These are phyloP conservation scores for Akebia trifoliata DNA, from an alignment of 164 flowering plant species.

Conservation along the genomic window DNA sequence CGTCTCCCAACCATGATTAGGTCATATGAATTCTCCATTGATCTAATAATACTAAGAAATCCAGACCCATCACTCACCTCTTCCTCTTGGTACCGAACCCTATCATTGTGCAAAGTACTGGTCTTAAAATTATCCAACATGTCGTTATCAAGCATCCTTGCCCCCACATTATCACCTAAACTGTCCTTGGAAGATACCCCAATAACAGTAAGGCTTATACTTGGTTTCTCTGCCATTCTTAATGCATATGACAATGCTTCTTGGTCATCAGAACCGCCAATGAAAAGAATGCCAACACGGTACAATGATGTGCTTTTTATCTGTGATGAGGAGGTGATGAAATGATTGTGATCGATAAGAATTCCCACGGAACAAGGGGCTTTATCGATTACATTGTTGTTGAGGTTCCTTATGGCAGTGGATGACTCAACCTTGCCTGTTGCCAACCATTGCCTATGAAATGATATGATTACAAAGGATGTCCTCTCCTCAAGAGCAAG, in stretches of 20 bases:
- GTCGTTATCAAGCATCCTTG: slow-evolving; percentile 19
- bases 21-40: slow-evolving; percentile 21
- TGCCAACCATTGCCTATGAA: slow-evolving; percentile 39
- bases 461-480: slow-evolving; percentile 43
- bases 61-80: slow-evolving; percentile 33
- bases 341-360: slow-evolving; percentile 31
- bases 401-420: slow-evolving; percentile 14
- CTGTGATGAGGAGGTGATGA: background rate
- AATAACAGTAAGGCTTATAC: slow-evolving; percentile 30
- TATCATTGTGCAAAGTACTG: slow-evolving; percentile 12
- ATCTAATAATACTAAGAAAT: slow-evolving; percentile 10
- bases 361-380: slow-evolving; percentile 57
- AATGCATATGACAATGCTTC: slow-evolving; percentile 43
- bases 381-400: slow-evolving; percentile 27
- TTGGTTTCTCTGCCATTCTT: slow-evolving; percentile 30
- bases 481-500: slow-evolving; percentile 32
- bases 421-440: slow-evolving; percentile 21
- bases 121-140: slow-evolving; percentile 21
- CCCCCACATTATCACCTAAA: slow-evolving; percentile 5
- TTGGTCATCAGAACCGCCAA: slow-evolving; percentile 48
- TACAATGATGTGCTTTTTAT: background rate
- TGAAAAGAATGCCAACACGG: slow-evolving; percentile 31
- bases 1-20: slow-evolving; percentile 41
- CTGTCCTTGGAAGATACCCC: slow-evolving; percentile 13
- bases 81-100: slow-evolving; percentile 30